Percentiles rank a stretch among this genome's conserved stretches.
Conservation (phyloP, 2,329 filamentous ascomycete species). For the Arthrobotrys conoides region DNA sequence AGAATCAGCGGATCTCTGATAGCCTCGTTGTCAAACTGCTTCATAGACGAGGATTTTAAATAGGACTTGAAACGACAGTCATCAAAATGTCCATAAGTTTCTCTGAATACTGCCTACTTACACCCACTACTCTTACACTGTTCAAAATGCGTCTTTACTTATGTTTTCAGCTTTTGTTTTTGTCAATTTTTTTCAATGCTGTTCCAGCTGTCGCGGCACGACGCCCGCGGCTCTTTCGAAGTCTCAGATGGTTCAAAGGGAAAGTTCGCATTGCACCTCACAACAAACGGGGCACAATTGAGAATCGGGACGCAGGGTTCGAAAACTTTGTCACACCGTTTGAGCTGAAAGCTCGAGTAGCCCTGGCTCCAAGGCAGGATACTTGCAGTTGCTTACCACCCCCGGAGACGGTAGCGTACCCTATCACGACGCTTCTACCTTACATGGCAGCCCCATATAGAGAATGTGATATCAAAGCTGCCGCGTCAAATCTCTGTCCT, state of each 20-base stretch:
- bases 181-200: background rate
- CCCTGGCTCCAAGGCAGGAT: background rate
- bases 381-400: background rate
- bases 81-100: background rate
- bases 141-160: background rate
- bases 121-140: background rate
- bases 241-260: too few relatives aligned
- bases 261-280: too few relatives aligned
- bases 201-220: too few relatives aligned
- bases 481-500: conserved; percentile 22
- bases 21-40: background rate
- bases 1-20: background rate
- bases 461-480: conserved; percentile 3
- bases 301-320: background rate
- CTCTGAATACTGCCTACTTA: background rate
- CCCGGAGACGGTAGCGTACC: background rate
- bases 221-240: too few relatives aligned
- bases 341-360: background rate
- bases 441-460: conserved; percentile 35
- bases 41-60: background rate
- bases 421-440: background rate
- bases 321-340: background rate
- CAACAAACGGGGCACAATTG: background rate
- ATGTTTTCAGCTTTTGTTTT: background rate
- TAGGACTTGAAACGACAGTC: background rate